Evolutionary conservation across 2,329 filamentous ascomycete genomes (phyloP).

Genomic region (Verticillium longisporum): DNA sequence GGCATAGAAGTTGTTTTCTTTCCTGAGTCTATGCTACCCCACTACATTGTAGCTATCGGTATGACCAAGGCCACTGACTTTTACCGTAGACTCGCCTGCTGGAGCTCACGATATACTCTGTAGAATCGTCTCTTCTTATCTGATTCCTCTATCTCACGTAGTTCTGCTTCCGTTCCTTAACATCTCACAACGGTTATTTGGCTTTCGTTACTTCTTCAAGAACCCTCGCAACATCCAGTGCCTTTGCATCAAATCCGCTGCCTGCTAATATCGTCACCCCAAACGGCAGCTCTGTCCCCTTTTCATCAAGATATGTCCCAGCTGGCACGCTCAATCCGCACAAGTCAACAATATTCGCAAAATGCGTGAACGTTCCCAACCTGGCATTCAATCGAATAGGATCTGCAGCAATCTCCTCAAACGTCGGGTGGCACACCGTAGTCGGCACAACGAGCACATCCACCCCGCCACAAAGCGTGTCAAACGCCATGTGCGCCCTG

Average conservation of each 20-base stretch:
- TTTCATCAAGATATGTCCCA: constrained; percentile 22
- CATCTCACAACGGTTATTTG: too few species aligned
- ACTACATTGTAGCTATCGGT: too few species aligned
- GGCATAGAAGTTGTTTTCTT: too few species aligned
- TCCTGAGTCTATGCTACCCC: too few species aligned
- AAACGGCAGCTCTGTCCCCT: constrained; percentile 18
- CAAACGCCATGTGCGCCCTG: constrained; percentile 32
- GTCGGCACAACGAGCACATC: constrained; percentile 44
- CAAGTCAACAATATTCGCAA: constrained; percentile 49
- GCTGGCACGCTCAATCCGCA: constrained; percentile 42
- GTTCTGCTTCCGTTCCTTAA: too few species aligned
- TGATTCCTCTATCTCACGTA: too few species aligned
- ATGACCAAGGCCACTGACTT: too few species aligned
- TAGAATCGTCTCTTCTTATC: too few species aligned
- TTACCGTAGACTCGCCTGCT: too few species aligned
- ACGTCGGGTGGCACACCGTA: constrained; percentile 34
- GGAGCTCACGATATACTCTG: too few species aligned
- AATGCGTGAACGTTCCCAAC: constrained; percentile 37
- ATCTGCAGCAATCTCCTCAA: constrained; percentile 38
- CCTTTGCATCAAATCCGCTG: constrained; percentile 28
- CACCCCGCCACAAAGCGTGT: constrained; percentile 16
- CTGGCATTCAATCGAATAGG: constrained; percentile 36
- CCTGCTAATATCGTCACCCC: constrained; percentile 34
- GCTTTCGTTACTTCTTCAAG: constrained; percentile 12
- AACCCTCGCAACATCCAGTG: constrained; percentile 23